Conservation (phyloP, 1,139 yeast genomes). For the Sugiyamaella pinicola region DNA sequence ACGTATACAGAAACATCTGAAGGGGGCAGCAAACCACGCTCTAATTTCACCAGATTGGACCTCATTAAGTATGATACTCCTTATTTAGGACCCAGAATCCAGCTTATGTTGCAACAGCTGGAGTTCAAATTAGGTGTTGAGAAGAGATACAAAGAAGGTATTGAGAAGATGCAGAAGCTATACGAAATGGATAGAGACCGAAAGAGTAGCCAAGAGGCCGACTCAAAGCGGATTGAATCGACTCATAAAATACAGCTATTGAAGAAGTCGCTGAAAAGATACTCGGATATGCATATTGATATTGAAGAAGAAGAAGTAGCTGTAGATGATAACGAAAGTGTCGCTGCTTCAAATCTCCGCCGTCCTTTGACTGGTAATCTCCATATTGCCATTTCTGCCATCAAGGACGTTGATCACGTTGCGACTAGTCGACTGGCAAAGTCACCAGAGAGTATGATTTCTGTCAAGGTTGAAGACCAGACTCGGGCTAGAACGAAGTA, state of each 20-base stretch:
- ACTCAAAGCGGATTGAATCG: constrained; percentile 81
- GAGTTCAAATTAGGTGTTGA: constrained; percentile 94
- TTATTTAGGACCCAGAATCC: constrained; percentile 91
- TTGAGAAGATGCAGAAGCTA: constrained; percentile 81
- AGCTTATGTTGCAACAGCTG: constrained; percentile 89
- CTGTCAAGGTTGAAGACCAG: constrained; percentile 84
- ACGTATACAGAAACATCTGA: background rate
- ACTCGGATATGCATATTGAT: constrained; percentile 85
- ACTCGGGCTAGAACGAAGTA: constrained; percentile 74
- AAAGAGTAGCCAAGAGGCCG: constrained; percentile 82
- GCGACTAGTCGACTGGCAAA: constrained; percentile 69
- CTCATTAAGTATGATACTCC: constrained; percentile 91
- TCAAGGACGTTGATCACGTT: constrained; percentile 90
- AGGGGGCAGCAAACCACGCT: constrained; percentile 24
- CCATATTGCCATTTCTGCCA: constrained; percentile 67
- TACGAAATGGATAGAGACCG: constrained; percentile 92
- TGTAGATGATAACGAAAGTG: constrained; percentile 49
- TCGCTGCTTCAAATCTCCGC: constrained; percentile 62
- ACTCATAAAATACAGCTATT: constrained; percentile 82
- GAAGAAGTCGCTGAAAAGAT: constrained; percentile 80
- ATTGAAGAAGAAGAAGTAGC: constrained; percentile 54
- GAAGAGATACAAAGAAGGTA: constrained; percentile 88
- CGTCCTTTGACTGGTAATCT: constrained; percentile 83
- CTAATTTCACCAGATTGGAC: constrained; percentile 55
- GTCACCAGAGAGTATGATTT: constrained; percentile 76